Evolutionary conservation across 2,329 filamentous ascomycete genomes (phyloP), one percentile per base, ranked within the genome.

Genomic region (Aspergillus novofumigatus): DNA sequence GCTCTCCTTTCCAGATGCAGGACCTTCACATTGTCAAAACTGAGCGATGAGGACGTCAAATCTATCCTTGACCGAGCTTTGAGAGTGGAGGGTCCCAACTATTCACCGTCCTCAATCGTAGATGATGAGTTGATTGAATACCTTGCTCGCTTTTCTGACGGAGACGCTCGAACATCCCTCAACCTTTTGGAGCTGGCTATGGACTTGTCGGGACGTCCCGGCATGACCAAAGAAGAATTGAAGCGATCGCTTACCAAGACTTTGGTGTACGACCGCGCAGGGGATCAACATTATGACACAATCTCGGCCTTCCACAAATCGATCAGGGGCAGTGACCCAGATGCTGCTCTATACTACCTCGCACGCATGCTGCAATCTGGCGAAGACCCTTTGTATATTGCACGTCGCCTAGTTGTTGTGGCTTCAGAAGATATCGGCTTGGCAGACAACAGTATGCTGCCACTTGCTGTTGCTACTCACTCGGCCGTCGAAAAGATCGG

Each of bases 221-320:
- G 80, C 9, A 86, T 89, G 61, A 94, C 90, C 0, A 85, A 88
- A 60, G 86, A 88, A 5, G 84, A 86, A 57, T 85, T 99, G 70
- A 96, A 96, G 70, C 80, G 86, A 1, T 84, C 89, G 2, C 81
- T 99, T 9, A 97, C 93, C 2, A 92, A 92, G 70, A 97, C 93
- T 0, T 80, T 97, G 1, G 92, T 97, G 14, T 97, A 97, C 75
- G 94, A 99, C 74, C 86, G 94, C 54, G 90, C 90, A 0, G 93
- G 94, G 53, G 94, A 99, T 74, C 91, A 96, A 72, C 94, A 97
- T 76, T 99, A 97, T 78, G 93, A 99, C 71, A 94, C 90, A 53
- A 97, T 99, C 68, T 96, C 91, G 0, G 94, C 94, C 29, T 94
- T 97, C 67, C 94, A 97, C 81, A 99, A 99, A 69, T 92, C 92